Conservation (phyloP, 257 asterid genomes). For the Solanum verrucosum region DNA sequence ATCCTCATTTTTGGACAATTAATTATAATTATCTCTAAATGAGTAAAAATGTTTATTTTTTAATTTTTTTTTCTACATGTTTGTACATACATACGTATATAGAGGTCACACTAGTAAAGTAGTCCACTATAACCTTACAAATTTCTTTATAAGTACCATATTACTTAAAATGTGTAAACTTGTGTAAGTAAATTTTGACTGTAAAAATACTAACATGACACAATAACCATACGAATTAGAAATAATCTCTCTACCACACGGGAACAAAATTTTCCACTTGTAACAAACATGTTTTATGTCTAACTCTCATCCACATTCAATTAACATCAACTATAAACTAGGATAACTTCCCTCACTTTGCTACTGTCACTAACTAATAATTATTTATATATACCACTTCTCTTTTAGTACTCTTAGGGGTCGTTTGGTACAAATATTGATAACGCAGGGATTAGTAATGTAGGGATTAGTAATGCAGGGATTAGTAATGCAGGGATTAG, state of each 20-base stretch:
- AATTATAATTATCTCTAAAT: background rate
- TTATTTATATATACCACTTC: constrained; percentile 1
- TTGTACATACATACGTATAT: background rate
- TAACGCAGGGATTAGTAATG: too few relatives aligned
- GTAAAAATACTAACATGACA: background rate
- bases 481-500: too few relatives aligned
- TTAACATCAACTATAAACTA: constrained; percentile 44
- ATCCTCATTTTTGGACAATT: background rate
- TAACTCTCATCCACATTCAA: constrained; percentile 43
- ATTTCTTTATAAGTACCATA: background rate
- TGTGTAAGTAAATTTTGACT: background rate
- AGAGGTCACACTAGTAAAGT: background rate
- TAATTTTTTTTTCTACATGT: too few relatives aligned
- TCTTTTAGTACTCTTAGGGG: background rate
- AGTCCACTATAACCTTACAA: background rate
- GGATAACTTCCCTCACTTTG: constrained; percentile 37
- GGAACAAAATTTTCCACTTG: constrained; percentile 17
- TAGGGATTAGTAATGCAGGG: too few relatives aligned
- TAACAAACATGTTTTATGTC: constrained; percentile 14
- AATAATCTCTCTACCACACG: constrained; percentile 24
- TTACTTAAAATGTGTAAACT: background rate
- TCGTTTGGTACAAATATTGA: too few relatives aligned
- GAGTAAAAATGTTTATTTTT: background rate
- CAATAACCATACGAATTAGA: constrained; percentile 27
- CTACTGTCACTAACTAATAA: constrained; percentile 17